Conservation (phyloP, 169 alveolate genomes). For the Eimeria sp. region DNA sequence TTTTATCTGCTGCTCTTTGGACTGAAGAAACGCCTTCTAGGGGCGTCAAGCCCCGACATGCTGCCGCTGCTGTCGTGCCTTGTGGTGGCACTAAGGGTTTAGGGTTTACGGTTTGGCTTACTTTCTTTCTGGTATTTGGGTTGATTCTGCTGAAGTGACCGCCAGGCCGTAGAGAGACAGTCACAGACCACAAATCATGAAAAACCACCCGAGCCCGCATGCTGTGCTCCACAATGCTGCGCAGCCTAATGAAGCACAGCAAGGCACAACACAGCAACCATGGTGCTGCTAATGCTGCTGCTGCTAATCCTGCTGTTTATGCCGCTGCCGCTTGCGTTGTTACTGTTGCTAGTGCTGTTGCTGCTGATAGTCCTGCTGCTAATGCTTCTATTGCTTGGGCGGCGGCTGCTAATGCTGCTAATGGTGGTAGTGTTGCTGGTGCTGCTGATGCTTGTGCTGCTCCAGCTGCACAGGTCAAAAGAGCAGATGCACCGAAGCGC, state of each 20-base stretch:
- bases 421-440: neutral
- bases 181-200: conserved; percentile 96
- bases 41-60: too few relatives aligned
- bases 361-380: neutral
- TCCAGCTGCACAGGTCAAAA: neutral
- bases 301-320: too few relatives aligned
- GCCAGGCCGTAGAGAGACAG: conserved; percentile 90
- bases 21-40: neutral
- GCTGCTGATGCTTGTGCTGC: neutral
- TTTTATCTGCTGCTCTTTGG: neutral
- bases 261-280: too few relatives aligned
- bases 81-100: neutral
- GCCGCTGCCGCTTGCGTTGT: too few relatives aligned
- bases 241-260: conserved; percentile 79
- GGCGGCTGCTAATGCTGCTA: neutral
- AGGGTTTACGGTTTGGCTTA: neutral
- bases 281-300: too few relatives aligned
- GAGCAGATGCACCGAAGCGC: neutral
- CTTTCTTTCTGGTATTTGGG: conserved; percentile 88
- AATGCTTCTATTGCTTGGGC: neutral
- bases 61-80: neutral
- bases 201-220: conserved; percentile 88
- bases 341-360: neutral
- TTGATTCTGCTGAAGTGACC: conserved; percentile 93
- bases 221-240: conserved; percentile 88